phyloP scores from a whole-genome alignment of 768 basidiomycete genomes.

The Artomyces pyxidatus region DNA sequence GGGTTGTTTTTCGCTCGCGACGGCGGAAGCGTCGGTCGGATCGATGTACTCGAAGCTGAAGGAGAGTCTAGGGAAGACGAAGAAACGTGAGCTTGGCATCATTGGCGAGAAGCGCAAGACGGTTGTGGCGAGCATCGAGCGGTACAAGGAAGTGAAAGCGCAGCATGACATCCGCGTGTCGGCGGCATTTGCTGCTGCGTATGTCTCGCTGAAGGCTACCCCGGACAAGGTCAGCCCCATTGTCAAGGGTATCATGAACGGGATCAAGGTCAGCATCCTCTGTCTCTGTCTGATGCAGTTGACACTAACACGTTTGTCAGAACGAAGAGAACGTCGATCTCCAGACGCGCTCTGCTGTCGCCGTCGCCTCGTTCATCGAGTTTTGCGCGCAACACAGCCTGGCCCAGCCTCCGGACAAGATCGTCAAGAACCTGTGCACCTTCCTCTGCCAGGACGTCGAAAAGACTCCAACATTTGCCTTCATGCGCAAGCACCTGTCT shows the following conservation, averaged over 20 bases:
- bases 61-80: constrained; percentile 63
- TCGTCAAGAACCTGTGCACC: constrained; percentile 93
- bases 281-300: background rate
- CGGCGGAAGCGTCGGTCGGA: constrained; percentile 65
- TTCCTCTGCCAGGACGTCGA: constrained; percentile 91
- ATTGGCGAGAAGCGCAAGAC: constrained; percentile 72
- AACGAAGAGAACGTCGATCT: constrained; percentile 85
- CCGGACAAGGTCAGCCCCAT: constrained; percentile 95
- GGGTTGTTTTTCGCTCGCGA: constrained; percentile 71
- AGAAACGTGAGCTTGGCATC: constrained; percentile 65
- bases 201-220: constrained; percentile 77
- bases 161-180: constrained; percentile 83
- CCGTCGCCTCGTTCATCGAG: constrained; percentile 82
- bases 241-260: constrained; percentile 95
- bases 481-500: constrained; percentile 46
- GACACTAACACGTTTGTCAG: constrained; percentile 27
- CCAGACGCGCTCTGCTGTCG: constrained; percentile 79
- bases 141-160: constrained; percentile 74
- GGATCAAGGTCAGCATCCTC: constrained; percentile 71
- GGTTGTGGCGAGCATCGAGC: constrained; percentile 63
- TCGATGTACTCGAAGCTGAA: constrained; percentile 67
- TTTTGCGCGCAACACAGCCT: constrained; percentile 72
- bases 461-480: constrained; percentile 83
- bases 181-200: constrained; percentile 85
- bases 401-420: constrained; percentile 86